Evolutionary conservation across 768 basidiomycete species (phyloP).

Genomic region (Cystoderma amianthinum): DNA sequence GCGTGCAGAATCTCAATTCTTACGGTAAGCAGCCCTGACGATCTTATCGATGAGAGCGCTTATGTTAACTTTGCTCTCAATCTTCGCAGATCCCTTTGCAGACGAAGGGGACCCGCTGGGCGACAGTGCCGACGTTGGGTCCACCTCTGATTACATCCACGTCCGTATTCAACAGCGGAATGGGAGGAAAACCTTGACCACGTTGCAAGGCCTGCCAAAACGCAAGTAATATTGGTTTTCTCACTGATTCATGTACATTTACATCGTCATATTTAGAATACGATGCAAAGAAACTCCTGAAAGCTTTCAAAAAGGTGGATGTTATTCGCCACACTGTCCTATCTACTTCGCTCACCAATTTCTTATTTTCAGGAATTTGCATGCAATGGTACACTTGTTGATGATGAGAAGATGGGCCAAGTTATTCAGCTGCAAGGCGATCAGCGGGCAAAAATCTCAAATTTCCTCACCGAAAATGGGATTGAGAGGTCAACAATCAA

Average conservation of each 20-base stretch:
- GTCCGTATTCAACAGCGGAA: slow-evolving; percentile 99
- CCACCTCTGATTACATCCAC: slow-evolving; percentile 81
- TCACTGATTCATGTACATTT: not conserved
- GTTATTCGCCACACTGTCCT: too few species aligned
- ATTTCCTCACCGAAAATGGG: slow-evolving; percentile 81
- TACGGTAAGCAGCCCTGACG: slow-evolving; percentile 46
- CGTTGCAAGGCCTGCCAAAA: slow-evolving; percentile 91
- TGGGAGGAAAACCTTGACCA: slow-evolving; percentile 97
- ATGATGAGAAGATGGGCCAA: slow-evolving; percentile 92
- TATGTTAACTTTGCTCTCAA: slow-evolving; percentile 8
- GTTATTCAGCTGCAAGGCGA: slow-evolving; percentile 99
- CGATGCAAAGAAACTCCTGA: slow-evolving; percentile 95
- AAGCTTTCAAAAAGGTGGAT: slow-evolving; percentile 95
- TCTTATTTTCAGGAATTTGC: slow-evolving; percentile 97
- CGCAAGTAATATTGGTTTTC: slow-evolving; percentile 42
- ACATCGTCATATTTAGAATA: slow-evolving; percentile 53
- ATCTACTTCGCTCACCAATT: slow-evolving; percentile 1
- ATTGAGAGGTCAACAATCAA: slow-evolving; percentile 75
- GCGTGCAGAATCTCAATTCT: slow-evolving; percentile 85
- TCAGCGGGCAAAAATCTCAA: slow-evolving; percentile 86
- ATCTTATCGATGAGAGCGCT: slow-evolving; percentile 13
- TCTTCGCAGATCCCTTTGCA: slow-evolving; percentile 81
- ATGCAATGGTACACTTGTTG: slow-evolving; percentile 95
- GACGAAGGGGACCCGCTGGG: slow-evolving; percentile 85
- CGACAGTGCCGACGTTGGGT: slow-evolving; percentile 69